phyloP scores from a whole-genome alignment of 2,329 filamentous ascomycete species.

The Xylaria polymorpha region DNA sequence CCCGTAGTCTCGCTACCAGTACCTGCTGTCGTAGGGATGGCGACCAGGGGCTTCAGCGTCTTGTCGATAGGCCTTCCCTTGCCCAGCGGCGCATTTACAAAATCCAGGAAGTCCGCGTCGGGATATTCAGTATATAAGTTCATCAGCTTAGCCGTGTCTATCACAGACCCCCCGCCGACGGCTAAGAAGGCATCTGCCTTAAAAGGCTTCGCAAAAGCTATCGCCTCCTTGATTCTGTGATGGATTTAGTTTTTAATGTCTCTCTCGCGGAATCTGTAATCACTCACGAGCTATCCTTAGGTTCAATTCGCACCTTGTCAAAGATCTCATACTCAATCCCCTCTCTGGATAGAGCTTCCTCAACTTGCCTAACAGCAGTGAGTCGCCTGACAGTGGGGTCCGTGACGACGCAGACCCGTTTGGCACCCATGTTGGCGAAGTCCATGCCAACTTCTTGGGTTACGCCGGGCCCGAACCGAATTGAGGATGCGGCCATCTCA shows the following conservation, averaged over 20 bases:
- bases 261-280: not conserved
- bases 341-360: constrained; percentile 81
- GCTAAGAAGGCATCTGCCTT: constrained; percentile 90
- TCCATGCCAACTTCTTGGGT: constrained; percentile 99
- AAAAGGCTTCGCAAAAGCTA: constrained; percentile 84
- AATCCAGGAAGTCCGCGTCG: constrained; percentile 94
- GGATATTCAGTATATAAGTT: constrained; percentile 94
- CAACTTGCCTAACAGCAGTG: constrained; percentile 88
- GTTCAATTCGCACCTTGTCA: constrained; percentile 84
- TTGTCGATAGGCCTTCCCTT: constrained; percentile 81
- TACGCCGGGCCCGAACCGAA: constrained; percentile 91
- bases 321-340: constrained; percentile 85
- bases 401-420: constrained; percentile 91
- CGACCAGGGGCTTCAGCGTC: constrained; percentile 79
- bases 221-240: constrained; percentile 83
- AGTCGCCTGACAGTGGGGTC: constrained; percentile 84
- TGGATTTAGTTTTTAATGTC: constrained; percentile 19
- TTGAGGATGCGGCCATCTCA: constrained; percentile 96
- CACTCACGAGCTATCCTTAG: constrained; percentile 89
- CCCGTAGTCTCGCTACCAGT: constrained; percentile 96
- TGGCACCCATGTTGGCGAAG: constrained; percentile 87
- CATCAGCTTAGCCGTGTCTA: constrained; percentile 98
- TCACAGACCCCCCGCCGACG: constrained; percentile 92
- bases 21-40: constrained; percentile 86
- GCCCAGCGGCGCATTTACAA: constrained; percentile 94